These are phyloP conservation scores for Acacia acuminata DNA, from an alignment of 306 rosid species.

Conservation along the genomic window DNA sequence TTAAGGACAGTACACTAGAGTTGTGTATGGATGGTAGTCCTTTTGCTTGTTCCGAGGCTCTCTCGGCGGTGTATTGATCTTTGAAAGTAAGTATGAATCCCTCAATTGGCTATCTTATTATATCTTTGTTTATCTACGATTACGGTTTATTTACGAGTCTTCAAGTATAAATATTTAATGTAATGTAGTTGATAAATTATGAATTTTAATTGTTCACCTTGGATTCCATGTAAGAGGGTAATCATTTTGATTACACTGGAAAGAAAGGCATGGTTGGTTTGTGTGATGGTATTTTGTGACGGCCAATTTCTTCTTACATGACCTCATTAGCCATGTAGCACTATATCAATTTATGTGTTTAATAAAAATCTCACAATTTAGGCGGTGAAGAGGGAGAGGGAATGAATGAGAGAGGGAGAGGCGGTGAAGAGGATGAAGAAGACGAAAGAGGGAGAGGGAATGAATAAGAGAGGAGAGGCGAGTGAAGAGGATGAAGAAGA, in stretches of 20 bases:
- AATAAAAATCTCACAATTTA: background rate
- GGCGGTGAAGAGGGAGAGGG: too few relatives aligned
- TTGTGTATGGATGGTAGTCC: slow-evolving; percentile 58
- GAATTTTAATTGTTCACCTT: slow-evolving; percentile 27
- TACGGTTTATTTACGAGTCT: slow-evolving; percentile 10
- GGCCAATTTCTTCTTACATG: background rate
- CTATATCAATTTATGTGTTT: background rate
- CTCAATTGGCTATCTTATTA: slow-evolving; percentile 17
- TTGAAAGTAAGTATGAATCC: background rate
- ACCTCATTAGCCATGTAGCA: background rate
- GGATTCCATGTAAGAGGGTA: slow-evolving; percentile 27
- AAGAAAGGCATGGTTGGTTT: background rate
- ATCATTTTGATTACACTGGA: slow-evolving; percentile 10
- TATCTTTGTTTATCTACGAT: background rate
- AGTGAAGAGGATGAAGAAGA: too few relatives aligned
- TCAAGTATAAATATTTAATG: slow-evolving; percentile 26
- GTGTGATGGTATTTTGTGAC: background rate
- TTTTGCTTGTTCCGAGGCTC: slow-evolving; percentile 5
- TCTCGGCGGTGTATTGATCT: background rate
- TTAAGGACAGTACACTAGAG: slow-evolving; percentile 73
- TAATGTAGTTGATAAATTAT: slow-evolving; percentile 39
- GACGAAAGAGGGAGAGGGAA: too few relatives aligned
- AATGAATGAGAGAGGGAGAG: too few relatives aligned
- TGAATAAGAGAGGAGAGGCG: too few relatives aligned
- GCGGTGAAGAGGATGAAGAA: too few relatives aligned